Base-by-base conservation (phyloP, 129 eudicot species). In the Centrapalus pauciflorus region DNA sequence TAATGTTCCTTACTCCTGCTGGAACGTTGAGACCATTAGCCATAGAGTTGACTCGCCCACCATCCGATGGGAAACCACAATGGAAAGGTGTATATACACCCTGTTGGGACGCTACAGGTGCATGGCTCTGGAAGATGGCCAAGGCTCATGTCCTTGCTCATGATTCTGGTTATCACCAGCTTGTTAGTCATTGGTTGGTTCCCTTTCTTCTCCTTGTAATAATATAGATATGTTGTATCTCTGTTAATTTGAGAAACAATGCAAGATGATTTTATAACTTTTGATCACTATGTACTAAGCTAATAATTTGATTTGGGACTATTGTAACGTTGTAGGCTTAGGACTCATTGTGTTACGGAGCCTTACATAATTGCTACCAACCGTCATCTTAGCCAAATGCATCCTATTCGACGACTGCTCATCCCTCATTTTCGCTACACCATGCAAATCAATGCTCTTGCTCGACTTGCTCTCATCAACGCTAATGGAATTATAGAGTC, bases 91-190 rank as follows among this genome's bases (percentile, higher is more conserved):
- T 86, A 1, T 90, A 50, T 58, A 64, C 66, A 5, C 97, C 84
- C 2, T 1, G 64, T 13, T 78, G 79, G 76, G 82, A 83, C 27
- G 77, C 95, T 26, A 90, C 97, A 0, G 77, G 83, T 21, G 58
- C 76, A 4, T 90, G 97, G 97, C 83, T 81, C 2, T 90, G 97
- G 95, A 81, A 80, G 78, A 69, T 90, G 7, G 97, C 97, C 14
- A 90, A 90, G 74, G 81, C 88, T 62, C 97, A 90, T 46, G 88
- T 83, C 19, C 90, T 83, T 43, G 76, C 97, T 38, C 97, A 90
- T 62, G 97, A 90, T 70, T 83, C 97, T 2, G 89, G 71, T 27
- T 48, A 35, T 79, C 97, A 90, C 79, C 90, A 90, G 45, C 74
- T 90, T 27, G 64, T 81, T 40, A 86, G 90, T 79, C 97, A 90